phyloP scores from a whole-genome alignment of 768 basidiomycete genomes.

The Pulveroboletus sp. region DNA sequence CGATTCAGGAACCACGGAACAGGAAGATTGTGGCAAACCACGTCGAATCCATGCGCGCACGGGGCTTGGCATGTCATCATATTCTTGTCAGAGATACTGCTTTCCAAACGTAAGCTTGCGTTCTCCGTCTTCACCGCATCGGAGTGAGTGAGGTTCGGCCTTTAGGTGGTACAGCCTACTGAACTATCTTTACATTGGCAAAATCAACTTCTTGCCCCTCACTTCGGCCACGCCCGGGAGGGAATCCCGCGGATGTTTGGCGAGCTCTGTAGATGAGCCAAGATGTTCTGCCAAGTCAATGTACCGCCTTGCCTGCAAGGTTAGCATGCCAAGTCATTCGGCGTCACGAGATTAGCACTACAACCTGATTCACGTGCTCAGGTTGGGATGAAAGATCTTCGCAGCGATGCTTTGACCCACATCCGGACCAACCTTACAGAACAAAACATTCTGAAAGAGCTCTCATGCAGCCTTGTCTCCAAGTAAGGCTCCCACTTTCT shows the following conservation, averaged over 20 bases:
- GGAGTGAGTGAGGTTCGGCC: neutral
- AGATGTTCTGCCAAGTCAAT: slow-evolving; percentile 42
- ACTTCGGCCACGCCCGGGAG: slow-evolving; percentile 12
- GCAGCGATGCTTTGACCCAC: slow-evolving; percentile 14
- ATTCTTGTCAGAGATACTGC: slow-evolving; percentile 23
- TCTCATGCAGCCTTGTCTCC: slow-evolving; percentile 16
- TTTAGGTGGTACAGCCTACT: slow-evolving; percentile 36
- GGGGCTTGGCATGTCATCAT: slow-evolving; percentile 9
- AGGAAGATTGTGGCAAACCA: neutral
- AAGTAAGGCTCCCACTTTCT: slow-evolving; percentile 5
- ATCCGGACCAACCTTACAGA: slow-evolving; percentile 18
- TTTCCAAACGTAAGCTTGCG: slow-evolving; percentile 20
- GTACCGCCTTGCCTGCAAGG: slow-evolving; percentile 40
- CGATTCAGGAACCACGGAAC: neutral
- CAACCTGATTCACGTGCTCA: neutral
- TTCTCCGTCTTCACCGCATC: neutral
- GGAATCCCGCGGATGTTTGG: neutral
- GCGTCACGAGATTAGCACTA: no score
- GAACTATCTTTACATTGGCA: slow-evolving; percentile 37
- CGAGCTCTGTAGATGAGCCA: neutral
- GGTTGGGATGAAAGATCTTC: slow-evolving; percentile 19
- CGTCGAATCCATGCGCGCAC: neutral
- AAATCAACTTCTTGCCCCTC: slow-evolving; percentile 31
- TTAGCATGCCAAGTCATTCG: neutral
- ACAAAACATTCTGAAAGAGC: slow-evolving; percentile 22